Evolutionary conservation across 306 rosid species (phyloP).

Genomic region (Fragaria iinumae): DNA sequence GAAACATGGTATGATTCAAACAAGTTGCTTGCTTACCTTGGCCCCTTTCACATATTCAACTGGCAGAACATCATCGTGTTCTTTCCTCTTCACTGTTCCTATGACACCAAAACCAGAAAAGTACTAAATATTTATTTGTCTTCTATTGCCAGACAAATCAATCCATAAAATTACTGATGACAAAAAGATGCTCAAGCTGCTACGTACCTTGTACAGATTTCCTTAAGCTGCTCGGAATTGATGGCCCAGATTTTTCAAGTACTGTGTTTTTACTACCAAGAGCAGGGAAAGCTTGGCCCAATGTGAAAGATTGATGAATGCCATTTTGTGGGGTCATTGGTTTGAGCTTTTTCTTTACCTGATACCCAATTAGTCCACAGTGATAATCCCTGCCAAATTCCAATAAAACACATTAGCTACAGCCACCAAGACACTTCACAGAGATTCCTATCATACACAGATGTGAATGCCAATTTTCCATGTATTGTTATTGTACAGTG

Average conservation of each 20-base stretch:
- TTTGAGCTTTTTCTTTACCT: slow-evolving; percentile 31
- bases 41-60: slow-evolving; percentile 29
- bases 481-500: neutral
- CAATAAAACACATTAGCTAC: slow-evolving; percentile 14
- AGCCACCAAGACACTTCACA: neutral
- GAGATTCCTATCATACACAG: neutral
- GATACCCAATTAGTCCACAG: slow-evolving; percentile 72
- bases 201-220: slow-evolving; percentile 41
- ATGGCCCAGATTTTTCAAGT: slow-evolving; percentile 28
- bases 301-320: slow-evolving; percentile 27
- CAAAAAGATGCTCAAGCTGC: slow-evolving; percentile 24
- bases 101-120: slow-evolving; percentile 35
- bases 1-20: neutral
- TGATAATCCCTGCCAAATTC: slow-evolving; percentile 65
- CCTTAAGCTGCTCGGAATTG: slow-evolving; percentile 24
- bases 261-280: slow-evolving; percentile 24
- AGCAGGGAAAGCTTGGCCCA: slow-evolving; percentile 20
- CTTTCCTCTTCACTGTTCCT: slow-evolving; percentile 59
- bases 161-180: neutral
- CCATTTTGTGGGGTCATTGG: slow-evolving; percentile 26
- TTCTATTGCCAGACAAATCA: neutral
- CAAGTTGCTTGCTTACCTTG: slow-evolving; percentile 44
- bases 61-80: slow-evolving; percentile 30
- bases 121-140: neutral
- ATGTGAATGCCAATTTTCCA: neutral